phyloP scores from a whole-genome alignment of 2,329 filamentous ascomycete species.

The Colletotrichum endophyticum region DNA sequence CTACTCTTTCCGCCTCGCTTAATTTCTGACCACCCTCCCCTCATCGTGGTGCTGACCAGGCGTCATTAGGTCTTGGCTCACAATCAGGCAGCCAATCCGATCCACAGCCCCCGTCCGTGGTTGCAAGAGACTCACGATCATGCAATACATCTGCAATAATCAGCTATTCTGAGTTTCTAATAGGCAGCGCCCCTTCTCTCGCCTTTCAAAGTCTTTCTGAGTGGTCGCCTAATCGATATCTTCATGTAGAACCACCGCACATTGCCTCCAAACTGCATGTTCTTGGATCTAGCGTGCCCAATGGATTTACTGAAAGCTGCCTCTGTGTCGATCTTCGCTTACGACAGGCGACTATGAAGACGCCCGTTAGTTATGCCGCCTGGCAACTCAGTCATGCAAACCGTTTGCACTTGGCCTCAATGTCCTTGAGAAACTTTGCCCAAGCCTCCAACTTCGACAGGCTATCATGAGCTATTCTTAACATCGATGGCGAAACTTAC shows the following conservation, averaged over 20 bases:
- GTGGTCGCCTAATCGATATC: too few species aligned
- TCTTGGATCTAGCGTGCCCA: not conserved
- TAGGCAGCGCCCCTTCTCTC: too few species aligned
- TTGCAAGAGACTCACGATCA: too few species aligned
- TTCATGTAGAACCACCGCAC: not conserved
- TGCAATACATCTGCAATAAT: rapidly evolving
- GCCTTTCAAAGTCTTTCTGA: too few species aligned
- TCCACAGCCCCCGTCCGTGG: too few species aligned
- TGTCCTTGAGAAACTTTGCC: not conserved
- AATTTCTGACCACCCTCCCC: too few species aligned
- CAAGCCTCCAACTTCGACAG: not conserved
- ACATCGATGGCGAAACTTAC: not conserved
- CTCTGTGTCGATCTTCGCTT: not conserved
- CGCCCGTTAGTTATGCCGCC: not conserved
- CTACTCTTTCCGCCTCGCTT: too few species aligned
- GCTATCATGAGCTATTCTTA: not conserved
- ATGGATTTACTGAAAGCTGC: not conserved
- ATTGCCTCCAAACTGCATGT: not conserved
- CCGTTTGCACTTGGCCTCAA: not conserved
- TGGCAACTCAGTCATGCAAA: not conserved
- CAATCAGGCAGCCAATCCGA: too few species aligned
- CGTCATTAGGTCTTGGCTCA: too few species aligned
- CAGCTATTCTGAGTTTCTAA: too few species aligned
- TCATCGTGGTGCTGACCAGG: too few species aligned
- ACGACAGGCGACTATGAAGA: not conserved